Evolutionary conservation across 495 filamentous ascomycete species (phyloP), one percentile per base, ranked within the genome.

Genomic region (Neurospora intermedia): DNA sequence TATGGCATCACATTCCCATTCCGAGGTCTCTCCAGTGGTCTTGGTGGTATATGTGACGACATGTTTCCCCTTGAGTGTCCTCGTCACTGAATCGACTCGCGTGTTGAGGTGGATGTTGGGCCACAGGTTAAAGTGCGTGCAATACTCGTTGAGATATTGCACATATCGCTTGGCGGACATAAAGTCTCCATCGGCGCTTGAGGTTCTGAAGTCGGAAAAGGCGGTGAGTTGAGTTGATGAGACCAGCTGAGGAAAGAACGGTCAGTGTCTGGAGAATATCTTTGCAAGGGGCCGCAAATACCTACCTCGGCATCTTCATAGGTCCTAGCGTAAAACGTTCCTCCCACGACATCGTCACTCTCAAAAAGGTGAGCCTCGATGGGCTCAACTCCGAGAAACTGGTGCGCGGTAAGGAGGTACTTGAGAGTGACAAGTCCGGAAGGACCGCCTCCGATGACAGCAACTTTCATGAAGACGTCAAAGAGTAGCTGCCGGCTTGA

Each of bases 401-500:
- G 59, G 72, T 84, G 78, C 1, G 83, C 79, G 9, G 74, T 74
- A 39, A 81, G 23, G 0, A 85, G 83, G 54, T 84, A 82, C 75
- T 85, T 86, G 41, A 85, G 77, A 40, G 83, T 84, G 23, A 84
- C 81, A 11, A 86, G 78, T 11, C 84, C 84, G 4, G 83, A 82
- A 41, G 84, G 82, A 69, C 84, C 84, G 59, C 79, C 83, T 43
- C 84, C 84, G 77, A 84, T 80, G 71, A 84, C 77, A 39, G 83
- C 82, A 43, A 84, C 81, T 39, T 71, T 76, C 75, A 75, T 77
- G 10, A n/a, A 71, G 27, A 35, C 6, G 6, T 16, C 27, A 15
- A 15, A 66, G 54, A 15, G 2, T 35, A 35, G 27, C 35, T 35
- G 6, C 15, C 27, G 27, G 27, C 0, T 35, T 38, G 15, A 66